A percentile compares a stretch with the other conserved stretches of the same genome.
These are phyloP conservation scores for Acanthamoeba lenticulata DNA, from an alignment of 208 protist genomes.

Conservation along the genomic window DNA sequence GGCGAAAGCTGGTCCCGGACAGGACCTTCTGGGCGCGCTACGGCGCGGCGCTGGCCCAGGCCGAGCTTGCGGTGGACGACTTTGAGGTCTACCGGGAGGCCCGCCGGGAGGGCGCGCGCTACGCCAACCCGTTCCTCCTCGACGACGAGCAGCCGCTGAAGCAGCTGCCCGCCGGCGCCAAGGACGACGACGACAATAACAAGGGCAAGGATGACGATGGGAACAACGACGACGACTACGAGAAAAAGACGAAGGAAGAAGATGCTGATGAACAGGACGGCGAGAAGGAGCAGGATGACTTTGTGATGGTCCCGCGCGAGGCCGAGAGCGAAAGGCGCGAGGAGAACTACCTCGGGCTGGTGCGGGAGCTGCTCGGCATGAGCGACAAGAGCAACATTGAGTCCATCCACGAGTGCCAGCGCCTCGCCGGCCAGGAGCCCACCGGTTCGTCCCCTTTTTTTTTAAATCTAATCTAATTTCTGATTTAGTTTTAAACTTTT, in stretches of 20 bases:
- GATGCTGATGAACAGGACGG: not conserved
- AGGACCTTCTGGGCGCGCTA: not conserved
- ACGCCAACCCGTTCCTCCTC: not conserved
- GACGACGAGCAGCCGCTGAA: too few species aligned
- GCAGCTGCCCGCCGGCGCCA: too few species aligned
- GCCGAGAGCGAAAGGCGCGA: not conserved
- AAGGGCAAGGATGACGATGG: too few species aligned
- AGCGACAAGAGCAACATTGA: constrained; percentile 41
- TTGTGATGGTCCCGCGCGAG: not conserved
- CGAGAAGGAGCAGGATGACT: not conserved
- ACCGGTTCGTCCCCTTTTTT: not conserved
- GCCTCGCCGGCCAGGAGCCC: not conserved
- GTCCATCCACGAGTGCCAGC: not conserved
- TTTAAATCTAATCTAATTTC: not conserved
- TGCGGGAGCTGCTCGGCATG: constrained; percentile 18
- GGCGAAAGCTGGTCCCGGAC: not conserved
- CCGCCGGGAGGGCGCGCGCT: not conserved
- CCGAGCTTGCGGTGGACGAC: not conserved
- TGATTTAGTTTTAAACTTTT: too few species aligned
- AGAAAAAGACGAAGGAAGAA: not conserved
- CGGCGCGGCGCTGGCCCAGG: not conserved
- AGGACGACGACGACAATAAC: too few species aligned
- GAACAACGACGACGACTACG: too few species aligned
- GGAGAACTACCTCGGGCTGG: not conserved
- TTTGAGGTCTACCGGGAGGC: not conserved